Percentiles rank a stretch among this genome's conserved stretches.
These are phyloP conservation scores for Nephromyces sp. DNA, from an alignment of 169 alveolate genomes.

Conservation along the genomic window DNA sequence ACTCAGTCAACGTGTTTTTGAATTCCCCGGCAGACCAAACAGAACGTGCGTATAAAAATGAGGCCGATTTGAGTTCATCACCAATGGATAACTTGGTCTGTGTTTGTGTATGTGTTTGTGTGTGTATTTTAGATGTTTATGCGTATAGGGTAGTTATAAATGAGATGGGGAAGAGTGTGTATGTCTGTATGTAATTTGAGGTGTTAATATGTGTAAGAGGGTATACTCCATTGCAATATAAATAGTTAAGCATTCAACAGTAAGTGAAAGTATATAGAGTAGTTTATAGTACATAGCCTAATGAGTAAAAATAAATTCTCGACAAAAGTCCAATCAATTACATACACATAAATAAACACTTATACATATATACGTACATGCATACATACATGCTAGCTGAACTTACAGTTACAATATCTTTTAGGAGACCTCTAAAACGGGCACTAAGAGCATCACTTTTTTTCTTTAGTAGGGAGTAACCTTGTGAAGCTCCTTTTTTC, in stretches of 20 bases:
- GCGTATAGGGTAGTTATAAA: not conserved
- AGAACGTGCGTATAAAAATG: slow-evolving; percentile 74
- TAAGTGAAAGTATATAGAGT: not conserved
- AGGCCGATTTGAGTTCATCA: slow-evolving; percentile 63
- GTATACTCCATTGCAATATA: not conserved
- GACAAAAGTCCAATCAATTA: not conserved
- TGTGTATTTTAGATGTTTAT: no score
- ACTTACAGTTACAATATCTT: slow-evolving; percentile 55
- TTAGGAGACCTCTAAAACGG: slow-evolving; percentile 67
- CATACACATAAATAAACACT: not conserved
- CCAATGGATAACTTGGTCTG: slow-evolving; percentile 68
- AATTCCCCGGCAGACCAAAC: slow-evolving; percentile 75
- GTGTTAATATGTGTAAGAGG: not conserved
- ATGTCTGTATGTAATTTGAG: not conserved
- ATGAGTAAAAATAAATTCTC: not conserved
- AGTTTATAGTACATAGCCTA: not conserved
- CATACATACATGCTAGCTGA: not conserved
- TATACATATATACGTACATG: not conserved
- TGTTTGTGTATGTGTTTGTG: not conserved
- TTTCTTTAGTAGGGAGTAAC: slow-evolving; percentile 71
- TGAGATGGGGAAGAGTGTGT: not conserved
- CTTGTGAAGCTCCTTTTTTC: slow-evolving; percentile 75
- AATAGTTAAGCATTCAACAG: not conserved
- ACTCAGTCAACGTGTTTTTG: not conserved
- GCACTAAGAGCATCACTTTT: slow-evolving; percentile 79